Percentiles rank a stretch among this genome's conserved stretches.
These are phyloP conservation scores for Geum urbanum DNA, from an alignment of 306 rosid species.

Conservation along the genomic window DNA sequence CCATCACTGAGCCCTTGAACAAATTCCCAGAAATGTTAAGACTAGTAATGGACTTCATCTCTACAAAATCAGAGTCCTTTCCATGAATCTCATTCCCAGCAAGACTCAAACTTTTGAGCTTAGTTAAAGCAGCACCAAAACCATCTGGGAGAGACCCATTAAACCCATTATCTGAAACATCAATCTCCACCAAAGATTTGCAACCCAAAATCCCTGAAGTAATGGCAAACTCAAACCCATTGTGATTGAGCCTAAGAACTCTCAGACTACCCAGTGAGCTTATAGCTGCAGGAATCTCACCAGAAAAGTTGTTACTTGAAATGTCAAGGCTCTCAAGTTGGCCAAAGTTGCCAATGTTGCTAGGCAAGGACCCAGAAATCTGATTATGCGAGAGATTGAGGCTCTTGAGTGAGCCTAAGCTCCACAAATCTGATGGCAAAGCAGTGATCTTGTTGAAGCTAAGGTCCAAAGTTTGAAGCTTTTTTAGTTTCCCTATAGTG, in stretches of 20 bases:
- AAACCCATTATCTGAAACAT: constrained; percentile 69
- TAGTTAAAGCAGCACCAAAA: constrained; percentile 74
- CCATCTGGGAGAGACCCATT: constrained; percentile 77
- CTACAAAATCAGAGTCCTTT: constrained; percentile 48
- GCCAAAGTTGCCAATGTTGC: constrained; percentile 82
- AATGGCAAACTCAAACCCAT: constrained; percentile 48
- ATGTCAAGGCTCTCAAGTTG: constrained; percentile 65
- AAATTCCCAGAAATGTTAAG: constrained; percentile 75
- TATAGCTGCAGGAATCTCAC: constrained; percentile 65
- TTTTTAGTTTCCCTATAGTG: constrained; percentile 75
- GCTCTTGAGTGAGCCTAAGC: constrained; percentile 60
- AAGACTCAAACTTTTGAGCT: constrained; percentile 72
- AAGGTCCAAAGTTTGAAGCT: constrained; percentile 71
- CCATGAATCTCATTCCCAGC: constrained; percentile 67
- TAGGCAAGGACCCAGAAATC: constrained; percentile 76
- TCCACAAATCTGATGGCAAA: constrained; percentile 91
- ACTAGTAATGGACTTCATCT: constrained; percentile 51
- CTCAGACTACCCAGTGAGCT: constrained; percentile 53
- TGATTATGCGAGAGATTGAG: constrained; percentile 67
- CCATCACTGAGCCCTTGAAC: constrained; percentile 74
- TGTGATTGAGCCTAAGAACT: constrained; percentile 60
- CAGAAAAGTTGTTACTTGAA: constrained; percentile 65
- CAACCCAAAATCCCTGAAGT: constrained; percentile 68
- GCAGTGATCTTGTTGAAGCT: constrained; percentile 72
- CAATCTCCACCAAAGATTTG: constrained; percentile 56